phyloP scores from a whole-genome alignment of 202 grass and related monocot species.

The Carex arenaria region DNA sequence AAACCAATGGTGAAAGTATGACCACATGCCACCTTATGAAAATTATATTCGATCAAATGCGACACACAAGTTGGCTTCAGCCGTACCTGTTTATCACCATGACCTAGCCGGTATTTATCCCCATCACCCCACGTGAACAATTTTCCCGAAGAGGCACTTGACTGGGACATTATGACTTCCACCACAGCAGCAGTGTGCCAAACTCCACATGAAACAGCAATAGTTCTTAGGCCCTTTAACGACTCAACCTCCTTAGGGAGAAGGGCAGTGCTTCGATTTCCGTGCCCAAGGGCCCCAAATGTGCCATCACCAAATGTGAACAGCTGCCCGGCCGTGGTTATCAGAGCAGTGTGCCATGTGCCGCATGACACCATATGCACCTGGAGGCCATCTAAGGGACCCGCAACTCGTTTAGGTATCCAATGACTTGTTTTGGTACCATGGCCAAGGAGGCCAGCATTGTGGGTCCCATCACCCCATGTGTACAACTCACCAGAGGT shows the following conservation, averaged over 20 bases:
- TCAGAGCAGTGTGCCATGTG: constrained; percentile 93
- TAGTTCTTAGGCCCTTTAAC: constrained; percentile 74
- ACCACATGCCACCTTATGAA: constrained; percentile 78
- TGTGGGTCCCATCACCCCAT: constrained; percentile 94
- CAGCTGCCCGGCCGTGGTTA: constrained; percentile 65
- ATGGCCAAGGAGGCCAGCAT: constrained; percentile 93
- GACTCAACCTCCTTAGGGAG: constrained; percentile 87
- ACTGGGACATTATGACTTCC: constrained; percentile 83
- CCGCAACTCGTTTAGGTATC: constrained; percentile 93
- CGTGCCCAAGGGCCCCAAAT: constrained; percentile 87
- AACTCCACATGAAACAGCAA: constrained; percentile 92
- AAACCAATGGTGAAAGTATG: constrained; percentile 92
- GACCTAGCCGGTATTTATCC: constrained; percentile 92
- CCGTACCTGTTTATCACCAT: constrained; percentile 71
- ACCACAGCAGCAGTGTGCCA: constrained; percentile 97
- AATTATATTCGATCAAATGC: constrained; percentile 94
- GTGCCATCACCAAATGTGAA: constrained; percentile 98
- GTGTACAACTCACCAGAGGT: constrained; percentile 84
- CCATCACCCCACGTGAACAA: constrained; percentile 98
- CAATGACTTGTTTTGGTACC: constrained; percentile 88
- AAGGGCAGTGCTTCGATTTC: constrained; percentile 61
- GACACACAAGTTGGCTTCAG: constrained; percentile 91
- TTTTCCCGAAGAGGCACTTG: constrained; percentile 90
- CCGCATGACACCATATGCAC: constrained; percentile 85
- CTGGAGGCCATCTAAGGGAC: constrained; percentile 78